Evolutionary conservation across 116 monocot species (phyloP).

Genomic region (Posidonia oceanica): DNA sequence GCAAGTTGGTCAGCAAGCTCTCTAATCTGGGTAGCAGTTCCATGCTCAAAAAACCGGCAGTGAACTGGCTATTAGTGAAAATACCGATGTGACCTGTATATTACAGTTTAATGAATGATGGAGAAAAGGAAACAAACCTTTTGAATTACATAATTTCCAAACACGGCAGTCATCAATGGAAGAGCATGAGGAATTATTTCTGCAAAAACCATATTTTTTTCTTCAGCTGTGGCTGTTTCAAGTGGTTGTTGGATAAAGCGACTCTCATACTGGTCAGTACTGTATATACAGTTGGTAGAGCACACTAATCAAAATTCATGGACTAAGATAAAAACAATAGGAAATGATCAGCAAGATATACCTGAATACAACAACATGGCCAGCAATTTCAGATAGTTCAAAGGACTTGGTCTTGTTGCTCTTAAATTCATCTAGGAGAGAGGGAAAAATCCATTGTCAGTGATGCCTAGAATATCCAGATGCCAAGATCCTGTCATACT

Average conservation of each 20-base stretch:
- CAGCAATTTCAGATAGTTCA: slow-evolving; percentile 80
- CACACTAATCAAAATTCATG: background rate
- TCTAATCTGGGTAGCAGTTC: slow-evolving; percentile 41
- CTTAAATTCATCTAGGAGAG: slow-evolving; percentile 90
- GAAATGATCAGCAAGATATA: slow-evolving; percentile 15
- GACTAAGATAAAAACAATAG: background rate
- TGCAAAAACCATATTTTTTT: slow-evolving; percentile 76
- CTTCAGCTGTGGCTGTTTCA: slow-evolving; percentile 40
- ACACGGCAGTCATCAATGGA: slow-evolving; percentile 90
- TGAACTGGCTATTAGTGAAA: too few relatives aligned
- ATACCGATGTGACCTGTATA: too few relatives aligned
- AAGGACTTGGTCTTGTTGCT: slow-evolving; percentile 73
- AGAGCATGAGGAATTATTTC: slow-evolving; percentile 86
- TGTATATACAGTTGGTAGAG: slow-evolving; percentile 10
- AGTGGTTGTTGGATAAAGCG: slow-evolving; percentile 84
- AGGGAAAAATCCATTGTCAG: slow-evolving; percentile 40
- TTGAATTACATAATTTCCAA: slow-evolving; percentile 94
- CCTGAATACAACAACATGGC: slow-evolving; percentile 97
- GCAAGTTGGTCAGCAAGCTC: slow-evolving; percentile 44
- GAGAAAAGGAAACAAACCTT: slow-evolving; percentile 30
- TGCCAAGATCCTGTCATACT: slow-evolving; percentile 30
- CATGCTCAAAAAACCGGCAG: slow-evolving; percentile 65
- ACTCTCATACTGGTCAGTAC: slow-evolving; percentile 91
- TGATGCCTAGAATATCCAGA: slow-evolving; percentile 18
- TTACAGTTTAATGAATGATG: too few relatives aligned